These are phyloP conservation scores for Termitomyces sp. DNA, from an alignment of 768 basidiomycete species.

Conservation along the genomic window DNA sequence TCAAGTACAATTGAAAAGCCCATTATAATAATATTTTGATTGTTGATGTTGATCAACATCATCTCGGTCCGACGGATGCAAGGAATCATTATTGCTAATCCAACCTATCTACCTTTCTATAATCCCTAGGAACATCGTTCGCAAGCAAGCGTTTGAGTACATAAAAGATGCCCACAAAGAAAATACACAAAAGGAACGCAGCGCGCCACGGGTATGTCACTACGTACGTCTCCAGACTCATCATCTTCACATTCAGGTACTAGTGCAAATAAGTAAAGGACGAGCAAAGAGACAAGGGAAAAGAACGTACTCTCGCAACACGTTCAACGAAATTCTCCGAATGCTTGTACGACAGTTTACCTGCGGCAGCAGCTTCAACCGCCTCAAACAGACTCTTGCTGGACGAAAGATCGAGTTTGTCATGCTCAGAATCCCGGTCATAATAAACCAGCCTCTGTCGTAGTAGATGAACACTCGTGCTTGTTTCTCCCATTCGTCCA, in stretches of 20 bases:
- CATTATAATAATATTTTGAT: not conserved
- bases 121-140: constrained; percentile 17
- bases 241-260: constrained; percentile 38
- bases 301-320: constrained; percentile 43
- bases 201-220: constrained; percentile 27
- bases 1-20: not conserved
- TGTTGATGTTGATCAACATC: not conserved
- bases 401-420: constrained; percentile 49
- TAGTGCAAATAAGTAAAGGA: constrained; percentile 11
- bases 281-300: not conserved
- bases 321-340: constrained; percentile 73
- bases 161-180: constrained; percentile 24
- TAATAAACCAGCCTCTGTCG: constrained; percentile 70
- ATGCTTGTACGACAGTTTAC: constrained; percentile 44
- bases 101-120: constrained; percentile 23
- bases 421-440: constrained; percentile 53
- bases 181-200: constrained; percentile 22
- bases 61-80: too few relatives aligned
- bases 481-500: not conserved
- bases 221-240: constrained; percentile 29
- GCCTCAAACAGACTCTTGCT: constrained; percentile 54
- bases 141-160: constrained; percentile 18
- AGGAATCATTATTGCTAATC: constrained; percentile 20
- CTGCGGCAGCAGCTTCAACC: constrained; percentile 58
- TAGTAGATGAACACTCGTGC: not conserved